Evolutionary conservation across 208 protist genomes (phyloP).

Genomic region (Phytomonas sp.): DNA sequence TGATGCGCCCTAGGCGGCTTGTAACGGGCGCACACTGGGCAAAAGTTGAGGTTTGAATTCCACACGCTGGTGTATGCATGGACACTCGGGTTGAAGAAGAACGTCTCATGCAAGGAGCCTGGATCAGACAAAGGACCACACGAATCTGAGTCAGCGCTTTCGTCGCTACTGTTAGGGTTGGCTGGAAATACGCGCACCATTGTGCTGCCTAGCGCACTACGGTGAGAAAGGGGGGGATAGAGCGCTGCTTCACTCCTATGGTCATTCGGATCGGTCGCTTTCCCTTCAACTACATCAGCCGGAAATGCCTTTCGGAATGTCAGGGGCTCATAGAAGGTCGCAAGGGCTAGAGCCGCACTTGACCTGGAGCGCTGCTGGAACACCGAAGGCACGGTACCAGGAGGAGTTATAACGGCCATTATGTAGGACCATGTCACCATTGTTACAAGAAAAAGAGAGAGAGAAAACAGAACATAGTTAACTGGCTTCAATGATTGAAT

Average conservation of each 20-base stretch:
- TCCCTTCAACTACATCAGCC: not conserved
- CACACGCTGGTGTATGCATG: slow-evolving; percentile 55
- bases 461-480: slow-evolving; percentile 50
- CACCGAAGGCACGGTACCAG: slow-evolving; percentile 60
- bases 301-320: not conserved
- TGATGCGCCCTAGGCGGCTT: slow-evolving; percentile 85
- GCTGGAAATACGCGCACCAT: not conserved
- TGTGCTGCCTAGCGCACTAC: not conserved
- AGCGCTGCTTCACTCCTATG: not conserved
- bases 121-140: not conserved
- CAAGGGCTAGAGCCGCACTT: slow-evolving; percentile 60
- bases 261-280: not conserved
- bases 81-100: slow-evolving; percentile 46
- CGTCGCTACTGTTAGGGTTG: not conserved
- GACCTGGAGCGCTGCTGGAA: slow-evolving; percentile 54
- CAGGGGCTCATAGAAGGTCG: slow-evolving; percentile 56
- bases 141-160: not conserved
- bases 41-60: slow-evolving; percentile 63
- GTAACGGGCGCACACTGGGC: slow-evolving; percentile 74
- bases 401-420: slow-evolving; percentile 49
- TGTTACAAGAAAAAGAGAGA: slow-evolving; percentile 43
- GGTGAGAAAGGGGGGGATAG: not conserved
- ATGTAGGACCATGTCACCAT: slow-evolving; percentile 71
- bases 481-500: slow-evolving; percentile 17
- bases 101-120: slow-evolving; percentile 21